Evolutionary conservation across 1,139 yeast species (phyloP).

Genomic region (Scheffersomyces cryptocercus): DNA sequence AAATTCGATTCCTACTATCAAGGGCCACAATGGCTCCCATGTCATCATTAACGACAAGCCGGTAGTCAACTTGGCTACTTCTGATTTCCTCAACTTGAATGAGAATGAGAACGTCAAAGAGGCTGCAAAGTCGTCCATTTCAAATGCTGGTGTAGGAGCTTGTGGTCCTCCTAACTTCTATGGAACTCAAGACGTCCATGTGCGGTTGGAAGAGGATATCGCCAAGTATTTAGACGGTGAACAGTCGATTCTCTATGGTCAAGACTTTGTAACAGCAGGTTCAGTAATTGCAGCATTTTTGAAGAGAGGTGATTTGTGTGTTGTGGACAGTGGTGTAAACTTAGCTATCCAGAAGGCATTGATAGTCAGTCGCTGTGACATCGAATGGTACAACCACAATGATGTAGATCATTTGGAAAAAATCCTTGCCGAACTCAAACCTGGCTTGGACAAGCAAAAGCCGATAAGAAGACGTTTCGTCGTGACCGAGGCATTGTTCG

Average conservation of each 20-base stretch:
- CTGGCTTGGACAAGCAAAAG: conserved; percentile 62
- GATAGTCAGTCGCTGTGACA: conserved; percentile 80
- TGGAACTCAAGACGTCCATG: conserved; percentile 94
- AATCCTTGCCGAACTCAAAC: conserved; percentile 62
- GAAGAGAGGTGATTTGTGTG: conserved; percentile 91
- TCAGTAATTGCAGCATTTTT: conserved; percentile 96
- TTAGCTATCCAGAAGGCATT: conserved; percentile 87
- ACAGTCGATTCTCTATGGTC: conserved; percentile 84
- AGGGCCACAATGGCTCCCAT: conserved; percentile 58
- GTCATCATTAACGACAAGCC: conserved; percentile 31
- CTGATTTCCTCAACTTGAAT: conserved; percentile 64
- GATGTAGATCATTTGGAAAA: conserved; percentile 80
- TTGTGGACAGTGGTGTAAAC: conserved; percentile 81
- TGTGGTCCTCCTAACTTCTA: conserved; percentile 99
- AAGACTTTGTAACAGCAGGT: conserved; percentile 87
- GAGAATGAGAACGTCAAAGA: conserved; percentile 46
- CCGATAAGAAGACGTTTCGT: conserved; percentile 87
- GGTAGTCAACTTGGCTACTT: conserved; percentile 63
- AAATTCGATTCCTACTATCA: conserved; percentile 60
- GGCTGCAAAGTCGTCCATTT: conserved; percentile 62
- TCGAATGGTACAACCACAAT: conserved; percentile 84
- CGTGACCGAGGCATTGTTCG: conserved; percentile 86
- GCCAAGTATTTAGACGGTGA: conserved; percentile 77
- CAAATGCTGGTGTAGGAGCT: conserved; percentile 89
- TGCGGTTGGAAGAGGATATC: conserved; percentile 73